A percentile compares a stretch with the other conserved stretches of the same genome.
Evolutionary conservation across 1,284 basidiomycete species (phyloP).

Genomic region (Afroboletus lepidellus): DNA sequence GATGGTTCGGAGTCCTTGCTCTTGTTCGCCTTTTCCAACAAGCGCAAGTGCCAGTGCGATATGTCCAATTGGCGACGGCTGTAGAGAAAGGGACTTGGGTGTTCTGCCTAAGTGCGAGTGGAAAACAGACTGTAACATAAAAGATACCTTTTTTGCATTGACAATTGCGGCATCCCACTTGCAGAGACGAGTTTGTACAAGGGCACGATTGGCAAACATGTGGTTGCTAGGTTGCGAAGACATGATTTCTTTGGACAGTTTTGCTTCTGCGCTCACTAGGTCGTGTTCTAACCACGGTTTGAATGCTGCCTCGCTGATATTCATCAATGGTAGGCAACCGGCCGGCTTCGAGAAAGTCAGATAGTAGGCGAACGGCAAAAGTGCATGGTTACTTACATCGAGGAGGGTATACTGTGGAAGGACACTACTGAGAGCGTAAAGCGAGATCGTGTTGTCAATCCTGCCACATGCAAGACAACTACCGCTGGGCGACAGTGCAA

Average conservation of each 20-base stretch:
- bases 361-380: neutral
- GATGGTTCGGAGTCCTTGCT: neutral
- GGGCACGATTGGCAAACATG: neutral
- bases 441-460: neutral
- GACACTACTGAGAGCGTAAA: neutral
- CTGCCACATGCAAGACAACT: constrained; percentile 4
- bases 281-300: neutral
- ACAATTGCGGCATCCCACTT: neutral
- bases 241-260: neutral
- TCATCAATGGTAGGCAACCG: constrained; percentile 2
- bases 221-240: neutral
- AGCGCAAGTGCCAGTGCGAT: constrained; percentile 6
- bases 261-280: neutral
- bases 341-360: neutral
- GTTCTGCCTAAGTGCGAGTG: neutral
- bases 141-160: constrained; percentile 2
- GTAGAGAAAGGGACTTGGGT: constrained; percentile 3
- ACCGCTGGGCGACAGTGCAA: neutral
- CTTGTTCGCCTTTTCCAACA: neutral
- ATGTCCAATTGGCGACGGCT: constrained; percentile 1
- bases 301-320: neutral
- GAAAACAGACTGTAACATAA: no score
- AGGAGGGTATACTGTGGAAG: constrained; percentile 3
- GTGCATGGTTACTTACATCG: constrained; percentile 1
- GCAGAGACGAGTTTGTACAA: neutral